These are phyloP conservation scores for Oryza coarctata DNA, from an alignment of 176 grass and related monocot genomes.

Conservation along the genomic window DNA sequence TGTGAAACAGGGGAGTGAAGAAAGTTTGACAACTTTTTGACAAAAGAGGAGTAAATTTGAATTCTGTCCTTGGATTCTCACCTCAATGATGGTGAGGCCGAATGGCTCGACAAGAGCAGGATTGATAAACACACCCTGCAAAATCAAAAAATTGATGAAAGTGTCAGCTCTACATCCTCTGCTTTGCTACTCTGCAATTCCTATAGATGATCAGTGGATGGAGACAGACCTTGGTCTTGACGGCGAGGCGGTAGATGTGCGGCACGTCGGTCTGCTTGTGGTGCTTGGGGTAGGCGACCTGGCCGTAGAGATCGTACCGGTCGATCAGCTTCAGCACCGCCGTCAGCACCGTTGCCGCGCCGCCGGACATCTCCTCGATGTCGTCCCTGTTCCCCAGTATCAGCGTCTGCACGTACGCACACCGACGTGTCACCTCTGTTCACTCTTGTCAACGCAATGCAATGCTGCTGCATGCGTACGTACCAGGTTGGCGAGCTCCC, in stretches of 20 bases:
- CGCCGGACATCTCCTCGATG: constrained; percentile 88
- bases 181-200: neutral
- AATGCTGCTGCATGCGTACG: too few relatives aligned
- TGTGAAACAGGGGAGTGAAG: too few relatives aligned
- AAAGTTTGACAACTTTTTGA: neutral
- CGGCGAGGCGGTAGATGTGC: constrained; percentile 82
- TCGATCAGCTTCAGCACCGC: constrained; percentile 85
- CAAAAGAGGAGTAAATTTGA: neutral
- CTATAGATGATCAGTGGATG: neutral
- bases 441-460: too few relatives aligned
- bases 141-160: neutral
- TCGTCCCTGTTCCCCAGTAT: constrained; percentile 94
- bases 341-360: constrained; percentile 56
- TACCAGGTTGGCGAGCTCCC: constrained; percentile 90
- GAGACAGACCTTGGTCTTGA: constrained; percentile 65
- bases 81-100: constrained; percentile 91
- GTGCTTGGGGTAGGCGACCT: constrained; percentile 92
- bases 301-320: constrained; percentile 87
- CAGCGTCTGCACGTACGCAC: constrained; percentile 51
- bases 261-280: constrained; percentile 93
- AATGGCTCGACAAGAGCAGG: constrained; percentile 93
- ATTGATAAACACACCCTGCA: constrained; percentile 90
- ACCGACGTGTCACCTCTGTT: neutral
- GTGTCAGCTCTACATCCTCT: neutral
- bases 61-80: neutral